Percentiles rank a stretch among this genome's conserved stretches.
Evolutionary conservation across 2,329 filamentous ascomycete species (phyloP).

Genomic region (Aureobasidium melanogenum): DNA sequence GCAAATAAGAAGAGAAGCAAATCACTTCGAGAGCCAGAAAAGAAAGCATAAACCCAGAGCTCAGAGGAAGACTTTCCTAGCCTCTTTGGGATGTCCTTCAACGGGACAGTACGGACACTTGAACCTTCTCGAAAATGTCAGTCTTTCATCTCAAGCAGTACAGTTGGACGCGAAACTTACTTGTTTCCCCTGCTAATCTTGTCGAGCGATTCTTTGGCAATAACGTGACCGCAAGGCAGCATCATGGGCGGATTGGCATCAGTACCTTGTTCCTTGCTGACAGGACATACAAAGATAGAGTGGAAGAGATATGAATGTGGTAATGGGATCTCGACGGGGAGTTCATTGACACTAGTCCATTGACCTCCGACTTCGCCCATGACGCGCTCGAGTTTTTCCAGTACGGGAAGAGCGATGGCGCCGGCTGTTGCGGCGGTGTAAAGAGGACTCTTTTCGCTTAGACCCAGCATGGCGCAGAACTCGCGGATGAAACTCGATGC

Average conservation of each 20-base stretch:
- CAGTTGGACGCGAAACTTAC: background rate
- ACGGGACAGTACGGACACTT: constrained; percentile 95
- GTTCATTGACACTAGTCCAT: constrained; percentile 86
- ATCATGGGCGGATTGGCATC: constrained; percentile 93
- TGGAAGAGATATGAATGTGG: constrained; percentile 68
- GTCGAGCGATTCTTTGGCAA: constrained; percentile 74
- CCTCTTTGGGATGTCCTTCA: constrained; percentile 71
- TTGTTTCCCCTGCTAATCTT: constrained; percentile 63
- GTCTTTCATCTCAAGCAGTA: background rate
- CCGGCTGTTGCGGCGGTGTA: constrained; percentile 90
- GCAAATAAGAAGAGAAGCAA: background rate
- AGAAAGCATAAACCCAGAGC: background rate
- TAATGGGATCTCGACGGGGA: constrained; percentile 64
- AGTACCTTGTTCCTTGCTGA: constrained; percentile 92
- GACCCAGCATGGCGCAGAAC: constrained; percentile 83
- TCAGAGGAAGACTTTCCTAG: constrained; percentile 51
- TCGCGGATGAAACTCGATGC: constrained; percentile 68
- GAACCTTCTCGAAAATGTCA: constrained; percentile 46
- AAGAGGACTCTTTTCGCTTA: constrained; percentile 85
- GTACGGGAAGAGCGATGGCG: constrained; percentile 77
- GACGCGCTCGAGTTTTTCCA: constrained; percentile 80
- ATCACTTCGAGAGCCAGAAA: background rate
- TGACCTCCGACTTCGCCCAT: constrained; percentile 85
- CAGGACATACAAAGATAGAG: constrained; percentile 94
- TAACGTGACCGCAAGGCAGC: constrained; percentile 89